Conservation (phyloP, 2,329 filamentous ascomycete species). For the Exophiala lecanii-corni region DNA sequence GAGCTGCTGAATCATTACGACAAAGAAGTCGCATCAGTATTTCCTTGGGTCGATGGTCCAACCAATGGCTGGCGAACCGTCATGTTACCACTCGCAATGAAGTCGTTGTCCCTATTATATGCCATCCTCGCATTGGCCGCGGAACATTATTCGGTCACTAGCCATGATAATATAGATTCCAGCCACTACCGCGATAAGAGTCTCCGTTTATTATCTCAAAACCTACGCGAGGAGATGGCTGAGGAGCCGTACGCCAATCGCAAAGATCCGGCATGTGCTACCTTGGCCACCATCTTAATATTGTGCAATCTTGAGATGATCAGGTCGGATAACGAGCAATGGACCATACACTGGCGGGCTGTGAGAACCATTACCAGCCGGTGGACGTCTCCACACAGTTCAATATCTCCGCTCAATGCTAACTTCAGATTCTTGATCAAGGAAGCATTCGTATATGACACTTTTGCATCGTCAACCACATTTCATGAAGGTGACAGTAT, state of each 20-base stretch:
- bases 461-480: constrained; percentile 28
- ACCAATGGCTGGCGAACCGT: constrained; percentile 28
- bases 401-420: constrained; percentile 11
- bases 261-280: constrained; percentile 11
- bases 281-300: constrained; percentile 27
- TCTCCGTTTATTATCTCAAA: constrained; percentile 10
- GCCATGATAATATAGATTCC: constrained; percentile 4
- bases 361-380: constrained; percentile 26
- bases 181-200: constrained; percentile 14
- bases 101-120: constrained; percentile 25
- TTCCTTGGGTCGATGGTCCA: constrained; percentile 29
- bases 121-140: constrained; percentile 28
- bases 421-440: constrained; percentile 24
- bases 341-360: constrained; percentile 28
- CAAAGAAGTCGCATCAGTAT: constrained; percentile 22
- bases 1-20: constrained; percentile 28
- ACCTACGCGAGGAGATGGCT: constrained; percentile 9
- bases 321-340: constrained; percentile 21
- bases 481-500: constrained; percentile 23
- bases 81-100: constrained; percentile 27
- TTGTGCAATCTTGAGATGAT: constrained; percentile 29
- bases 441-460: constrained; percentile 29
- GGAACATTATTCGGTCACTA: constrained; percentile 20
- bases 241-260: constrained; percentile 7
- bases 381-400: constrained; percentile 10